Evolutionary conservation across 768 basidiomycete genomes (phyloP), one percentile per base, ranked within the genome.

Genomic region (Suillus placidus): DNA sequence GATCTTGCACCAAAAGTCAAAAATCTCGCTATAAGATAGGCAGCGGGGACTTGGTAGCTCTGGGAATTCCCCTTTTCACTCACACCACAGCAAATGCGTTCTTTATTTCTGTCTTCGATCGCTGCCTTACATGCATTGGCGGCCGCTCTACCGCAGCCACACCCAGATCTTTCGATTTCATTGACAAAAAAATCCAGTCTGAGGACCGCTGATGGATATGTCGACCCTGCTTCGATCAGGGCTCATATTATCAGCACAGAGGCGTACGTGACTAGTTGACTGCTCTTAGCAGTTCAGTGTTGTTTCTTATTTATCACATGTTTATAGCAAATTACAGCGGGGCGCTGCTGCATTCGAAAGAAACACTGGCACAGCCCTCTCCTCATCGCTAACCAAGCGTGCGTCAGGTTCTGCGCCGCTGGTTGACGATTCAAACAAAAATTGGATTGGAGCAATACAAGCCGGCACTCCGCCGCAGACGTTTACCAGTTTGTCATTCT

Each of bases 391-490:
- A 2, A 26, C 37, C 38, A 47, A 58, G 38, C 20, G 49, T 12
- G 37, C 26, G 16, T 61, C 26, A 6, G 64, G 60, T 9, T 23
- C 40, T 35, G 61, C 40, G 35, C 14, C 67, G 2, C 73, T 76
- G 26, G 64, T 66, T 10, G 68, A 64, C 42, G 52, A 67, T 7
- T 42, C 65, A 40, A 67, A 68, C 38, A n/a, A 30, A 13, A 49
- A 30, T 26, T 76, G 74, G 74, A 72, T 71, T 10, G 75, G 73
- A 7, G 65, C 57, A 1, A 68, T 76, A 34, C 61, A 61, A 6
- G 73, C 74, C 5, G 75, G 75, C 3, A 64, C 73, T 0, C 74
- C 74, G 23, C 23, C 55, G 38, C 66, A 13, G 68, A 69, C 30
- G 63, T 69, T 18, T 72, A 68, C 67, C 56, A 34, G 74, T 75